Conservation (phyloP, 2,329 filamentous ascomycete species). For the Cordyceps cicadae region DNA sequence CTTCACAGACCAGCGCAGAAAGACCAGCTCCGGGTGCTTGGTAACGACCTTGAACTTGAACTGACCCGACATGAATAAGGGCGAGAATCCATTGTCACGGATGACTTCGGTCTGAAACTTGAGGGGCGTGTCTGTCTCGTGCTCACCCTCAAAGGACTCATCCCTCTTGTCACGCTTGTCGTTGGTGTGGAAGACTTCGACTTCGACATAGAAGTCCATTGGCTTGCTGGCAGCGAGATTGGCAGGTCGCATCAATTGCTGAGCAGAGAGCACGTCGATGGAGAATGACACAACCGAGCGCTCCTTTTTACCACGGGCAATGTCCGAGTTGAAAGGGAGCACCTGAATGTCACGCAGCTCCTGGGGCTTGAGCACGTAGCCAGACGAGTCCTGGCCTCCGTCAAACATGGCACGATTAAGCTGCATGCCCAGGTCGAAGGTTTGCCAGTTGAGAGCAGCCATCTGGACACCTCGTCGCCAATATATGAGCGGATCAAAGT, state of each 20-base stretch:
- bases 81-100: conserved; percentile 87
- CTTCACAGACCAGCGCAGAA: conserved; percentile 87
- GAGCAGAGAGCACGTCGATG: conserved; percentile 85
- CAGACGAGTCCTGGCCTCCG: conserved; percentile 73
- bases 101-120: conserved; percentile 74
- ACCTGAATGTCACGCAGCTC: conserved; percentile 68
- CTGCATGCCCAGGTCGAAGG: conserved; percentile 90
- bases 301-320: conserved; percentile 59
- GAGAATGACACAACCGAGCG: conserved; percentile 77
- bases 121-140: conserved; percentile 51
- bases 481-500: conserved; percentile 88
- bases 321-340: conserved; percentile 38
- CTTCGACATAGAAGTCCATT: conserved; percentile 88
- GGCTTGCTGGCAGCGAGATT: conserved; percentile 62
- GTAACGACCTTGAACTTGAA: conserved; percentile 79
- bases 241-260: conserved; percentile 80
- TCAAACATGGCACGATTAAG: conserved; percentile 98
- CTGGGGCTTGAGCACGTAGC: conserved; percentile 88
- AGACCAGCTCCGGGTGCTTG: conserved; percentile 89
- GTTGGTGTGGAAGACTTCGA: conserved; percentile 90
- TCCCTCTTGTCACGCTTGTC: conserved; percentile 86
- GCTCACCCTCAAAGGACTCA: conserved; percentile 48
- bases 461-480: conserved; percentile 97
- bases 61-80: conserved; percentile 65
- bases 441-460: conserved; percentile 98